A percentile compares a stretch with the other conserved stretches of the same genome.
Conservation (phyloP, 805 yeast genomes). For the Saturnispora galanensis region DNA sequence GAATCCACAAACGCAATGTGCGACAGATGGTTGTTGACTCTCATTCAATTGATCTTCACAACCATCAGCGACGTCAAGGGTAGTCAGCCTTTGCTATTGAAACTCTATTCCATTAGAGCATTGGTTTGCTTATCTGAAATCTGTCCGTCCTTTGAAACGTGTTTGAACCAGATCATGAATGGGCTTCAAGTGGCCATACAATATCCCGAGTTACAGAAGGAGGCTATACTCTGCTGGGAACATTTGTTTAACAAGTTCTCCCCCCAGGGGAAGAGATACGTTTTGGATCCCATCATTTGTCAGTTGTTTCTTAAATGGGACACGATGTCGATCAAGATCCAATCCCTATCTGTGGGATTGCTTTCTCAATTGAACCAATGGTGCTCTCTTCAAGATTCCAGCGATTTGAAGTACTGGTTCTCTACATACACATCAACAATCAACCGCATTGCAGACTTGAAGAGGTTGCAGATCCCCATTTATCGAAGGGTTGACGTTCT, state of each 20-base stretch:
- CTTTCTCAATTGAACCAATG: slow-evolving; percentile 4
- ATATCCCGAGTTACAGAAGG: slow-evolving; percentile 45
- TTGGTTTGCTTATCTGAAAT: slow-evolving; percentile 54
- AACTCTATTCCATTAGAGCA: slow-evolving; percentile 62
- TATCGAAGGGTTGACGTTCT: slow-evolving; percentile 13
- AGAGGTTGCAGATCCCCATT: slow-evolving; percentile 5
- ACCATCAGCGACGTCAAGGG: slow-evolving; percentile 68
- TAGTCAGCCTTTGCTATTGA: slow-evolving; percentile 60
- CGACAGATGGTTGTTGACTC: slow-evolving; percentile 43
- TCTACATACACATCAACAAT: slow-evolving; percentile 7
- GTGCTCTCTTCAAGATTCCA: slow-evolving; percentile 7
- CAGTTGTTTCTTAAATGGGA: slow-evolving; percentile 62
- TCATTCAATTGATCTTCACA: slow-evolving; percentile 72
- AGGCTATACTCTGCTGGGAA: slow-evolving; percentile 61
- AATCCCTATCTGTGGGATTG: slow-evolving; percentile 31
- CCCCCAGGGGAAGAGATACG: slow-evolving; percentile 47
- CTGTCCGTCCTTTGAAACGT: slow-evolving; percentile 35
- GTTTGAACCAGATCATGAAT: slow-evolving; percentile 76
- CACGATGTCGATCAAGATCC: slow-evolving; percentile 38
- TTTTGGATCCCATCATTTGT: slow-evolving; percentile 68
- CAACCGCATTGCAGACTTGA: slow-evolving; percentile 4
- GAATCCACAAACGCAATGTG: slow-evolving; percentile 18
- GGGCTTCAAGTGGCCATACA: slow-evolving; percentile 76
- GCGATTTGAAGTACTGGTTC: slow-evolving; percentile 7
- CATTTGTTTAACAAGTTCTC: slow-evolving; percentile 48